Conservation (phyloP, 768 basidiomycete genomes). For the Zangia roseola region DNA sequence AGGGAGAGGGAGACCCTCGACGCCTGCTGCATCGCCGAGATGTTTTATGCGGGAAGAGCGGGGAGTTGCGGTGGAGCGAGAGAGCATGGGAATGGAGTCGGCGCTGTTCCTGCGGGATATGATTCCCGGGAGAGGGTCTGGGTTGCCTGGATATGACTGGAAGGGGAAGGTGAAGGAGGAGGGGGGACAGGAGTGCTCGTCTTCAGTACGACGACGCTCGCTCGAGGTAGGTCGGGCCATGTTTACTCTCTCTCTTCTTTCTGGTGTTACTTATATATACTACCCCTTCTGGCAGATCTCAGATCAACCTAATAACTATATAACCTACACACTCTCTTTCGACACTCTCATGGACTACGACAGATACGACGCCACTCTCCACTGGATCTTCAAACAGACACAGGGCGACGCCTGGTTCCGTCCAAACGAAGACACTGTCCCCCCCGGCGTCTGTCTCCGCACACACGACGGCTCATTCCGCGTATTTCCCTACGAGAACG, state of each 20-base stretch:
- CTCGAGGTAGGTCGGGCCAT: conserved; percentile 18
- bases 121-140: conserved; percentile 52
- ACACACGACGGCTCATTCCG: conserved; percentile 48
- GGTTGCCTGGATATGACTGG: conserved; percentile 64
- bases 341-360: conserved; percentile 33
- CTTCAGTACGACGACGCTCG: conserved; percentile 25
- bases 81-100: conserved; percentile 35
- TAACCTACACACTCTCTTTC: neutral
- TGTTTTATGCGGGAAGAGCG: conserved; percentile 21
- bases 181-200: conserved; percentile 34
- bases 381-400: conserved; percentile 32
- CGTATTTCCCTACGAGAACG: conserved; percentile 55
- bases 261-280: neutral
- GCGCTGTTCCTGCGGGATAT: conserved; percentile 46
- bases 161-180: conserved; percentile 49
- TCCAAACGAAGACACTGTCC: conserved; percentile 46
- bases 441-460: conserved; percentile 49
- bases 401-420: conserved; percentile 54
- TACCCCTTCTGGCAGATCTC: conserved; percentile 15
- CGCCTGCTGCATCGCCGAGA: conserved; percentile 11
- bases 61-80: conserved; percentile 24
- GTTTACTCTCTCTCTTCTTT: no score
- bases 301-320: conserved; percentile 12
- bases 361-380: conserved; percentile 32
- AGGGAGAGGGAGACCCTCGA: conserved; percentile 37